These are phyloP conservation scores for Lodderomyces beijingensis DNA, from an alignment of 1,139 yeast genomes.

Conservation along the genomic window DNA sequence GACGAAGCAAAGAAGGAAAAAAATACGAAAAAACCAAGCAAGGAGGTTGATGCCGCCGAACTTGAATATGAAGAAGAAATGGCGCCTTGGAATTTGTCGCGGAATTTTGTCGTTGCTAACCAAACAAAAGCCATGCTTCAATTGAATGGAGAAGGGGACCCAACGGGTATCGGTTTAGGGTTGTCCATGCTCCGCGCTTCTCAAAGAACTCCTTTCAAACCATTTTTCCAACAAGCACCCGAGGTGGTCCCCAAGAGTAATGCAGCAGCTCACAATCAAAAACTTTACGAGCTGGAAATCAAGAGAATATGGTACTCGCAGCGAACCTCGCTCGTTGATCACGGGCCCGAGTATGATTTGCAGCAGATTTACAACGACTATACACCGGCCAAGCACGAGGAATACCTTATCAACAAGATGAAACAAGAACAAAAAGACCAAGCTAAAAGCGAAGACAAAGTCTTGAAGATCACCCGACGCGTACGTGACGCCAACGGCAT, in stretches of 20 bases:
- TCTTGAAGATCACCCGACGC: constrained; percentile 73
- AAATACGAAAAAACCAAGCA: constrained; percentile 18
- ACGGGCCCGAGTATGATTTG: constrained; percentile 25
- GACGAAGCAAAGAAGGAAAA: constrained; percentile 19
- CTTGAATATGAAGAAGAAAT: constrained; percentile 74
- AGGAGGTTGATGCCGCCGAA: constrained; percentile 29
- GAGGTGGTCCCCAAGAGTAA: constrained; percentile 44
- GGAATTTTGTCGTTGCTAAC: constrained; percentile 88
- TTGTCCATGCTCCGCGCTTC: constrained; percentile 88
- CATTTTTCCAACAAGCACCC: constrained; percentile 47
- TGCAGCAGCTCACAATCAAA: constrained; percentile 76
- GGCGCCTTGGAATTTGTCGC: constrained; percentile 90
- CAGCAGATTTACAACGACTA: constrained; percentile 36
- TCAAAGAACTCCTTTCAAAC: constrained; percentile 90
- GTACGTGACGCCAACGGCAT: constrained; percentile 83
- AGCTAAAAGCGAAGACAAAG: constrained; percentile 20
- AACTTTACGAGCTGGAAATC: constrained; percentile 88
- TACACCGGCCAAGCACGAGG: constrained; percentile 36
- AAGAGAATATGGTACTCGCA: constrained; percentile 89
- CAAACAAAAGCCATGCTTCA: constrained; percentile 97
- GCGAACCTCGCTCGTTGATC: constrained; percentile 54
- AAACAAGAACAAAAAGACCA: constrained; percentile 11
- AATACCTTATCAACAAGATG: constrained; percentile 22
- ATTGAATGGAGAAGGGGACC: constrained; percentile 95
- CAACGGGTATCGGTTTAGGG: constrained; percentile 87